These are phyloP conservation scores for Aureobasidium sp. DNA, from an alignment of 2,329 filamentous ascomycete species.

Conservation along the genomic window DNA sequence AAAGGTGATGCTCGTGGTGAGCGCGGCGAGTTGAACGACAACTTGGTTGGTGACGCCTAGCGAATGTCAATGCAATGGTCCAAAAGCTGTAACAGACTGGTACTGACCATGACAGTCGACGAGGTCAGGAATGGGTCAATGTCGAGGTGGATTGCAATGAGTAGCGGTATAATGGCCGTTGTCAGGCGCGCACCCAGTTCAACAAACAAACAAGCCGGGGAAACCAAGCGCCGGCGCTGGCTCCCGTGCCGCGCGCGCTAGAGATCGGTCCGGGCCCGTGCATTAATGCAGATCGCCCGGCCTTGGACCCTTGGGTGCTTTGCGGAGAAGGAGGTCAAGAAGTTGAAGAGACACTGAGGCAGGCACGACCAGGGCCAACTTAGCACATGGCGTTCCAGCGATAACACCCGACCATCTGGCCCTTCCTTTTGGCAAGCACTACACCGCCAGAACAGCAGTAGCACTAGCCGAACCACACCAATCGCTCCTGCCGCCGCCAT, in stretches of 20 bases:
- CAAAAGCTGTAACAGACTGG: too few relatives aligned
- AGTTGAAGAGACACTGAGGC: neutral
- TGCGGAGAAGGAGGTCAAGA: neutral
- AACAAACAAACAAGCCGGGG: constrained; percentile 4
- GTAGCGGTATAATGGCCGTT: neutral
- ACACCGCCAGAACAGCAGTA: constrained; percentile 15
- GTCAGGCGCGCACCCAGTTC: neutral
- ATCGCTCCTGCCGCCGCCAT: constrained; percentile 5
- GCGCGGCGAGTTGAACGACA: constrained; percentile 39
- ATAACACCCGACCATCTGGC: neutral
- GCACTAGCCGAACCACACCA: constrained; percentile 11
- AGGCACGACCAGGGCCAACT: neutral
- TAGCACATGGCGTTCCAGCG: neutral
- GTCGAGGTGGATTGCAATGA: neutral
- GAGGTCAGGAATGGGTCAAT: neutral
- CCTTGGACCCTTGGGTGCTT: neutral
- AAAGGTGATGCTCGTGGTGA: constrained; percentile 40
- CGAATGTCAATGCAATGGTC: neutral
- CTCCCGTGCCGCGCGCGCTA: neutral
- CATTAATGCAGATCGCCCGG: neutral
- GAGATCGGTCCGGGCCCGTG: neutral
- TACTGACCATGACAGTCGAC: neutral
- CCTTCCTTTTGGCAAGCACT: neutral
- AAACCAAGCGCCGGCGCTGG: neutral
- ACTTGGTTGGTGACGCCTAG: constrained; percentile 13